Evolutionary conservation across 2,329 filamentous ascomycete genomes (phyloP), one percentile per base, ranked within the genome.

Genomic region (Acephala macrosclerotiorum): DNA sequence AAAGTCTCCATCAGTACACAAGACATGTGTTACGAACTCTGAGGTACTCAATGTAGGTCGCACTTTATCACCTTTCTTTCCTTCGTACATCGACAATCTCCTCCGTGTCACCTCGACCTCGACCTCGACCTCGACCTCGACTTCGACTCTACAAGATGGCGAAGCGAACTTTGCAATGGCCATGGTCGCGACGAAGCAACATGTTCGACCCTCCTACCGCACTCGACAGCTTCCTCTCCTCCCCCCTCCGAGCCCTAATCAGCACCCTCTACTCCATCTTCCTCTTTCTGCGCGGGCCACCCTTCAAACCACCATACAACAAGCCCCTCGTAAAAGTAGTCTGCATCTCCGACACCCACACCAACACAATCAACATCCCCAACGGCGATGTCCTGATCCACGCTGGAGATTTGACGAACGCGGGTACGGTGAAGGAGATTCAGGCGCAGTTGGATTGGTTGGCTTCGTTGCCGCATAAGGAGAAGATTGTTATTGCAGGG

Each of bases 281-380:
- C 63, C 85, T 91, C 40, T 81, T 83, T 72, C 84, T 97, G 2
- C 91, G 92, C 33, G 90, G 91, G 1, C 78, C 83, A 12, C 87
- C 91, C 0, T 87, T 88, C 71, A 81, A 77, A 18, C 86, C 89
- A 12, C 84, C 87, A 1, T 81, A 81, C 36, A 80, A 83, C 63
- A 82, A 81, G 63, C 81, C 80, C 0, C 80, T 86, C 7, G 87
- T 97, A 75, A 89, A 89, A 66, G 85, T 97, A 29, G 92, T 97
- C 69, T 97, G 93, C 79, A 88, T 97, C 69, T 95, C 93, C 11
- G 95, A 97, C 79, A 97, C 95, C 0, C 95, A 97, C 80, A 88
- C 87, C 66, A 83, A 85, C 49, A 83, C 83, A 11, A 80, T 87
- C 8, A 72, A 82, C n/a, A 83, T 96, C 0, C 93, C 94, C 0